Evolutionary conservation across 2,329 filamentous ascomycete species (phyloP).

Genomic region (Bipolaris cookei): DNA sequence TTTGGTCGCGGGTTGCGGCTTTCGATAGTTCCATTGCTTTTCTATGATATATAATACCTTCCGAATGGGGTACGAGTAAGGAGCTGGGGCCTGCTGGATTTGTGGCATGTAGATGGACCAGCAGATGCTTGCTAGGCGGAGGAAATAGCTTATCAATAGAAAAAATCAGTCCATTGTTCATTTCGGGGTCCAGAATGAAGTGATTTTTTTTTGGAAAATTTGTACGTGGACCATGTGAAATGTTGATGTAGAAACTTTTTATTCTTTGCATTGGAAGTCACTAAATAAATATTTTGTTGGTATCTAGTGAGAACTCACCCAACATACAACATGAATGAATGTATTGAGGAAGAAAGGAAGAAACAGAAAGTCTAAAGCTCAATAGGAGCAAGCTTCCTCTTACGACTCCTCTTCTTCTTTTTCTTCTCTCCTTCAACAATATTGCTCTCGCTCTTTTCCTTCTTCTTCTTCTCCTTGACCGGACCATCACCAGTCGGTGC

Average conservation of each 20-base stretch:
- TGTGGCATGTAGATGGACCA: conserved; percentile 15
- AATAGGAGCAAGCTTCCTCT: conserved; percentile 25
- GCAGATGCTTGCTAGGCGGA: conserved; percentile 3
- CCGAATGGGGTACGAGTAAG: conserved; percentile 12
- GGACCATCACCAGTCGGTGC: background rate
- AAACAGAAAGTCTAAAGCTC: conserved; percentile 10
- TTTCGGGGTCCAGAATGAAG: background rate
- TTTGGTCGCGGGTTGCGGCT: conserved; percentile 13
- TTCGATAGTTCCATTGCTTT: conserved; percentile 8
- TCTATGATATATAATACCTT: conserved; percentile 26
- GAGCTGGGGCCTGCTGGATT: conserved; percentile 8
- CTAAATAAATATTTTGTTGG: background rate
- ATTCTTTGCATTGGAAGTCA: background rate
- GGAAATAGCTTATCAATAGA: conserved; percentile 17
- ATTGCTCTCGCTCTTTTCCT: conserved; percentile 10
- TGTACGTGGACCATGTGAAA: background rate
- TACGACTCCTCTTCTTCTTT: conserved; percentile 37
- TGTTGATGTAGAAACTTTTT: background rate
- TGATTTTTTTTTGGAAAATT: background rate
- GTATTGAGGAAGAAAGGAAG: background rate
- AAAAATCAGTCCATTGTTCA: conserved; percentile 3
- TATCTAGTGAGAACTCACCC: background rate
- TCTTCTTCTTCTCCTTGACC: background rate
- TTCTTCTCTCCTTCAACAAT: conserved; percentile 31
- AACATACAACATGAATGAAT: background rate